Base-by-base conservation (phyloP, 192 early-diverging fungal genomes). In the Gamsiella multidivaricata region DNA sequence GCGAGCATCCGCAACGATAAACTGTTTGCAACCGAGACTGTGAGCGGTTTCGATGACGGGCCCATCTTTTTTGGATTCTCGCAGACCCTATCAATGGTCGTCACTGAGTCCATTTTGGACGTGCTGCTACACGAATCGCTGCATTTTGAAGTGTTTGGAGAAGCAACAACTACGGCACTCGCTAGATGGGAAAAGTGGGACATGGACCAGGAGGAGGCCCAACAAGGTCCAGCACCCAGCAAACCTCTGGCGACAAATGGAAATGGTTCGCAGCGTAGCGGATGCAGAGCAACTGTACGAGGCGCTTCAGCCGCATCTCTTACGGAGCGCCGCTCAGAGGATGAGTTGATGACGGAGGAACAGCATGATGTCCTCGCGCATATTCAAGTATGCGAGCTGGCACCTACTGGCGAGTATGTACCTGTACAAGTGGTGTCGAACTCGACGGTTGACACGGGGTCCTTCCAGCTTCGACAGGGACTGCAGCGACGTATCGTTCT, bases 381-480 rank as follows among this genome's bases (percentile, higher is more conserved):
- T 86, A 70, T 92, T 10, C 89, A 90, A 22, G 81, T 94, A 22
- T 82, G 86, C 25, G 93, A 94, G 54, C 67, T 91, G 20, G 85
- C 82, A 12, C 70, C 84, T 0, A 83, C 87, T 17, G 91, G 93
- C 28, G 81, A 84, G 8, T 92, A 91, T 75, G 80, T 80, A 11
- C 85, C 88, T 28, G 87, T 89, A 11, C 84, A 88, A 29, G 85
- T 87, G 10, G 53, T 85, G 17, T 75, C 80, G 4, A 75, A 85
- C 18, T 86, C 71, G 50, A 62, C 62, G 26, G 52, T 81, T 5
- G 87, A 83, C 63, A 55, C 67, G 5, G 85, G 84, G 12, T 83
- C 84, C 0, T 91, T 92, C 68, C 49, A 83, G 26, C 68, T 94
- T 45, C 83, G 89, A 42, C 92, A 94, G 79, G 93, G 93, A 12